Percentiles rank a stretch among this genome's conserved stretches.
phyloP scores from a whole-genome alignment of 495 filamentous ascomycete species.

The Pseudomonodictys pantanalensis region DNA sequence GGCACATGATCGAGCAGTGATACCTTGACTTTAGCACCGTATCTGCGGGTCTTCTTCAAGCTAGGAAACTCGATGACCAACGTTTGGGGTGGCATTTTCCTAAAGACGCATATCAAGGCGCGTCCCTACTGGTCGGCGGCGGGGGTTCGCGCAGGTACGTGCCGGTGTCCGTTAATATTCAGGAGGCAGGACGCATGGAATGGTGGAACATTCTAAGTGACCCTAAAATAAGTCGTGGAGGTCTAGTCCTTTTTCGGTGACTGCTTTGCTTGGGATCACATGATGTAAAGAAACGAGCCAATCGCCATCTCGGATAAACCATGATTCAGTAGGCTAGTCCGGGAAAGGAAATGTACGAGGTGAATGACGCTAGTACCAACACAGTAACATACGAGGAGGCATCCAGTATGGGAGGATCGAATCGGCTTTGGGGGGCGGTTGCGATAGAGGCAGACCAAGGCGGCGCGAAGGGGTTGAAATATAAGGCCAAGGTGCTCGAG shows the following conservation, averaged over 20 bases:
- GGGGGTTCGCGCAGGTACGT: background rate
- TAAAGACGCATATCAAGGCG: too few relatives aligned
- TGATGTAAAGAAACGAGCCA: background rate
- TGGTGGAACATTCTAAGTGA: background rate
- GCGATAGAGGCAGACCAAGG: too few relatives aligned
- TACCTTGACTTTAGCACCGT: slow-evolving; percentile 41
- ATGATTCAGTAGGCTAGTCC: background rate
- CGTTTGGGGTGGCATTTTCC: background rate
- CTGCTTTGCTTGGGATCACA: background rate
- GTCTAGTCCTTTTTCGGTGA: background rate
- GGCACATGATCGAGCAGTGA: too few relatives aligned
- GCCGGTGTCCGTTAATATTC: background rate
- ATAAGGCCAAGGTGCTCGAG: too few relatives aligned
- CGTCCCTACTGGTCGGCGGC: background rate
- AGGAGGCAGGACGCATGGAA: background rate
- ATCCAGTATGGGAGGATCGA: background rate
- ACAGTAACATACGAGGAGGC: background rate
- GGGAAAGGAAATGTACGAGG: slow-evolving; percentile 5
- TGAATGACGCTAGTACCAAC: background rate
- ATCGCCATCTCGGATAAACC: background rate
- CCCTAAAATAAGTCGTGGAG: background rate
- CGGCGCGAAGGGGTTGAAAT: too few relatives aligned
- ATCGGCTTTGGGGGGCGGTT: background rate
- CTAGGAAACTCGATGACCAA: background rate
- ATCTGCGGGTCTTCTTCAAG: slow-evolving; percentile 10